Evolutionary conservation across 495 filamentous ascomycete genomes (phyloP), one percentile per base, ranked within the genome.

Genomic region (Tuber brumale): DNA sequence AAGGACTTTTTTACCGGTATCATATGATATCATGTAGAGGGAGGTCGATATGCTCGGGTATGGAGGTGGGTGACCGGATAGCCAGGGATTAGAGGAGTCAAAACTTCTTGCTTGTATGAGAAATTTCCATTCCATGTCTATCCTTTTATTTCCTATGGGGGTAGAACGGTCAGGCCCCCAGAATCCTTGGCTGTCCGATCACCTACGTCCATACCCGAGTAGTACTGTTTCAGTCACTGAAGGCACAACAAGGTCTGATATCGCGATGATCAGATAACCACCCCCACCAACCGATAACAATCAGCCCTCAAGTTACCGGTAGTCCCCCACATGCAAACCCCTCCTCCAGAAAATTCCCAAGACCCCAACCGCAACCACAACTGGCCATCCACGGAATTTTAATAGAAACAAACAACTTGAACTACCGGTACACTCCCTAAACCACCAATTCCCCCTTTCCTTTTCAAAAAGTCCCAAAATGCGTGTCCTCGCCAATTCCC

Each of bases 401-500:
- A 31, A 31, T 18, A 6, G 31, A 27, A 27, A 61, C 21, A n/a
- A 57, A 57, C 12, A 31, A 66, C n/a, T n/a, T n/a, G n/a, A n/a
- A n/a, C 57, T 35, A 16, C 37, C 37, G 37, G 37, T 39, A 39
- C n/a, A 43, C n/a, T 27, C 42, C 43, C 70, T 69, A 66, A 70
- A 72, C 66, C 72, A 27, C 31, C 45, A 31, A n/a, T 71, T 44
- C 61, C 8, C 23, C 18, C 43, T 37, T 14, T 23, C 35, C 19
- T 71, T 48, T n/a, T 27, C 43, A 44, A 74, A 35, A 39, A 37
- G 41, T 66, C 16, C 19, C 19, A 18, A 79, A 37, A 80, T 80
- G 78, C 73, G 44, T 44, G 51, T 71, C 51, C 75, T 80, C 43
- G 70, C 41, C 61, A 51, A 75, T 70, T 73, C 75, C 66, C 71